Conservation (phyloP, 148 eudicot species). For the Cornus florida region DNA sequence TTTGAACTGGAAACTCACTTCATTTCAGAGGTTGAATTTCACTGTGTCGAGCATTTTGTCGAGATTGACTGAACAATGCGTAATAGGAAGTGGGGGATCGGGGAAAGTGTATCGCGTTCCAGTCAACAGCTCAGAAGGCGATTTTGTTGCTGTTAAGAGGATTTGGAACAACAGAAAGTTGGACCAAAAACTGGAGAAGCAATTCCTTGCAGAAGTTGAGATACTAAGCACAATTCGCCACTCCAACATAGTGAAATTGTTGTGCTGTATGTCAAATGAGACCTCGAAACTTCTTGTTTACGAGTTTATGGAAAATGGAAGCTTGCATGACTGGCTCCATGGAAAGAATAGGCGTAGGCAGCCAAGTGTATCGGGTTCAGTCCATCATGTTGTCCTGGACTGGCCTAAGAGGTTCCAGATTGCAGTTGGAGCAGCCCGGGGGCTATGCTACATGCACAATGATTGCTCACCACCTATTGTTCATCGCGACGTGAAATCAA, state of each 20-base stretch:
- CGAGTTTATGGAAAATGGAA: slow-evolving; percentile 35
- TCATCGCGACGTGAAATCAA: slow-evolving; percentile 38
- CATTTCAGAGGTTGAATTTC: slow-evolving; percentile 34
- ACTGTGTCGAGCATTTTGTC: slow-evolving; percentile 27
- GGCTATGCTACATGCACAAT: slow-evolving; percentile 42
- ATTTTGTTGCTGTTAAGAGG: slow-evolving; percentile 38
- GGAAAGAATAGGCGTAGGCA: slow-evolving; percentile 9
- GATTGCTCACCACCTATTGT: slow-evolving; percentile 32
- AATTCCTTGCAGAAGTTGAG: slow-evolving; percentile 35
- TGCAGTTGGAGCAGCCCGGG: slow-evolving; percentile 35
- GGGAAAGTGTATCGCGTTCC: slow-evolving; percentile 33
- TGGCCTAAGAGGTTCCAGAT: slow-evolving; percentile 43
- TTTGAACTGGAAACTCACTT: slow-evolving; percentile 32
- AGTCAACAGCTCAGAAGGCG: slow-evolving; percentile 15
- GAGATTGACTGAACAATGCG: slow-evolving; percentile 25
- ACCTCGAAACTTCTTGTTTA: slow-evolving; percentile 36
- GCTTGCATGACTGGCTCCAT: slow-evolving; percentile 41
- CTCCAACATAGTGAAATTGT: slow-evolving; percentile 37
- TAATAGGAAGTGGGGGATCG: slow-evolving; percentile 40
- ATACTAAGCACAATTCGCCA: slow-evolving; percentile 33
- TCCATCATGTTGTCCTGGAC: slow-evolving; percentile 22
- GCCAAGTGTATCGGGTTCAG: not conserved
- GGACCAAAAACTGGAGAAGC: slow-evolving; percentile 32
- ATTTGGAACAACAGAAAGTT: slow-evolving; percentile 21
- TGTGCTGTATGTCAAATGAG: slow-evolving; percentile 33